A percentile compares a stretch with the other conserved stretches of the same genome.
phyloP scores from a whole-genome alignment of 345 rosid species.

The Corchorus capsularis region DNA sequence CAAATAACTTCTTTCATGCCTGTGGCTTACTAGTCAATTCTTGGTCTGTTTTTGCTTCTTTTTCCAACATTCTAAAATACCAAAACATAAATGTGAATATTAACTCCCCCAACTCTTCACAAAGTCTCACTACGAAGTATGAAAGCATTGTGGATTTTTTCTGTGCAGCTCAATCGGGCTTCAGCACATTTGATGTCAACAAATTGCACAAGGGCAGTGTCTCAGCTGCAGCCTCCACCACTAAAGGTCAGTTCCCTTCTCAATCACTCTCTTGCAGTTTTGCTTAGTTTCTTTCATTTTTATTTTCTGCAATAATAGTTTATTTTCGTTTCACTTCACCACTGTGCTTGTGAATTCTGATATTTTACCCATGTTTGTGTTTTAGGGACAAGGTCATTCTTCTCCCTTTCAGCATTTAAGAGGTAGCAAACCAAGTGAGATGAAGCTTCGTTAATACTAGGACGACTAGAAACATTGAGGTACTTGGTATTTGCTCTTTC shows the following conservation, averaged over 20 bases:
- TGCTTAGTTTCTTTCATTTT: background rate
- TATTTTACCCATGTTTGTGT: constrained; percentile 14
- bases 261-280: background rate
- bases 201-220: constrained; percentile 36
- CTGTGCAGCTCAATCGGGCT: constrained; percentile 41
- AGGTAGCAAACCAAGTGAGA: constrained; percentile 57
- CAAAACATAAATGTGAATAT: background rate
- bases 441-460: constrained; percentile 40
- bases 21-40: background rate
- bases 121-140: background rate
- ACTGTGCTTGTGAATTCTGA: constrained; percentile 4
- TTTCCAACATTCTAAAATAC: background rate
- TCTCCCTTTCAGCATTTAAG: constrained; percentile 72
- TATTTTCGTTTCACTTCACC: background rate
- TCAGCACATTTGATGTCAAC: constrained; percentile 23
- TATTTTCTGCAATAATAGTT: background rate
- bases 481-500: background rate
- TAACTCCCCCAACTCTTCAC: background rate
- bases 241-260: constrained; percentile 44
- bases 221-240: constrained; percentile 40
- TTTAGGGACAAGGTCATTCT: constrained; percentile 69
- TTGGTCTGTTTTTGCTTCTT: background rate
- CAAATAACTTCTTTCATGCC: background rate
- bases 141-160: constrained; percentile 16
- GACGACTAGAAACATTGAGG: background rate